These are phyloP conservation scores for Calonectria pseudoturangicola DNA, from an alignment of 2,329 filamentous ascomycete species.

Conservation along the genomic window DNA sequence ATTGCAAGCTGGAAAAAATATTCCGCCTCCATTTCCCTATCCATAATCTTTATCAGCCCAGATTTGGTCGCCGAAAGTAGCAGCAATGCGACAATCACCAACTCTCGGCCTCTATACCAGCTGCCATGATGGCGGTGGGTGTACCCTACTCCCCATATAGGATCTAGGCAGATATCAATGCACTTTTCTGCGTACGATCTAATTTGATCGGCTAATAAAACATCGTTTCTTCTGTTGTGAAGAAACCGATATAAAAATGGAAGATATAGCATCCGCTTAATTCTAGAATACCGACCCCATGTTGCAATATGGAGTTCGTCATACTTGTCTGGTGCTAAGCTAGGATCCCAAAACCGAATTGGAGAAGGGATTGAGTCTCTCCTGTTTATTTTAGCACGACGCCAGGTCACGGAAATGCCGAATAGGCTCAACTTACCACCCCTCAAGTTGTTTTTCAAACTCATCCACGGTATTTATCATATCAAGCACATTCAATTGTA, in stretches of 20 bases:
- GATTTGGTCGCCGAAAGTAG: constrained; percentile 21
- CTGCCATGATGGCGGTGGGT: constrained; percentile 30
- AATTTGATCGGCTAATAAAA: constrained; percentile 9
- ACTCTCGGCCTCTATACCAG: constrained; percentile 32
- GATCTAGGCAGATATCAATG: constrained; percentile 21
- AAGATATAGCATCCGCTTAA: constrained; percentile 14
- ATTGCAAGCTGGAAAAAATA: constrained; percentile 19
- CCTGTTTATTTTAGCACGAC: neutral
- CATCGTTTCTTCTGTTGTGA: constrained; percentile 6
- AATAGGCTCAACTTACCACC: constrained; percentile 4
- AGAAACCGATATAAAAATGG: constrained; percentile 34
- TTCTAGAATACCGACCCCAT: constrained; percentile 24
- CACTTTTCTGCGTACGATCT: constrained; percentile 27
- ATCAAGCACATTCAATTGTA: constrained; percentile 20
- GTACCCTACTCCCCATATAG: constrained; percentile 5
- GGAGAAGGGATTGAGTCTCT: constrained; percentile 24
- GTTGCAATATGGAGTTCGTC: constrained; percentile 34
- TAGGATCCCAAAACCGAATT: constrained; percentile 33
- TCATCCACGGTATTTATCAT: constrained; percentile 29
- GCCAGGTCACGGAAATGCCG: no score
- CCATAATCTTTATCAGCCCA: constrained; percentile 29
- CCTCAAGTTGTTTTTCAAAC: constrained; percentile 33
- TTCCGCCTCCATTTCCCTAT: constrained; percentile 19
- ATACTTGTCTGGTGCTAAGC: constrained; percentile 13
- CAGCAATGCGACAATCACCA: neutral